A percentile compares a stretch with the other conserved stretches of the same genome.
These are phyloP conservation scores for Geotrichum histeridarum DNA, from an alignment of 1,139 yeast species.

Conservation along the genomic window DNA sequence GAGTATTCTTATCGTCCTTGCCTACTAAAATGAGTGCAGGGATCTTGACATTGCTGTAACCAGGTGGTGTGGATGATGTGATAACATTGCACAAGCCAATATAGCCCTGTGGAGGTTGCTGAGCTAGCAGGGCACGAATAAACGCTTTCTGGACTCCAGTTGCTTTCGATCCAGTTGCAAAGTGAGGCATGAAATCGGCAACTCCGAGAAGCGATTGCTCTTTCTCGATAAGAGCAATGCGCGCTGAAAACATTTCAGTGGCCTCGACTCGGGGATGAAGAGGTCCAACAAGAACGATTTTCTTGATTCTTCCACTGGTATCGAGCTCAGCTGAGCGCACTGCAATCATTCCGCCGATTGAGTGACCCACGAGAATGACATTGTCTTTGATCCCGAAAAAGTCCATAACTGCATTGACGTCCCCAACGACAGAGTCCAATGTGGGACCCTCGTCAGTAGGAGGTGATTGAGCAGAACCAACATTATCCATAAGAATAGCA, in stretches of 20 bases:
- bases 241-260: constrained; percentile 25
- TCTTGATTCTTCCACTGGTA: constrained; percentile 5
- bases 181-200: constrained; percentile 29
- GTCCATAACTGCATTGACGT: constrained; percentile 26
- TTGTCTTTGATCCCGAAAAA: constrained; percentile 23
- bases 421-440: constrained; percentile 28
- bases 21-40: constrained; percentile 31
- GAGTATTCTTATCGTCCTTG: constrained; percentile 31
- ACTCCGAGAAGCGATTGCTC: constrained; percentile 23
- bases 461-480: constrained; percentile 31
- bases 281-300: constrained; percentile 31
- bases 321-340: constrained; percentile 25
- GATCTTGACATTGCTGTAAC: constrained; percentile 24
- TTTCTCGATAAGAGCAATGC: constrained; percentile 24
- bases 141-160: constrained; percentile 27
- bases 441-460: constrained; percentile 19
- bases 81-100: constrained; percentile 34
- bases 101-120: constrained; percentile 31
- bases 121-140: constrained; percentile 30
- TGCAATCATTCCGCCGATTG: constrained; percentile 37
- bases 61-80: constrained; percentile 23
- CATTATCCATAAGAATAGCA: constrained; percentile 33
- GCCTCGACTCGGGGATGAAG: constrained; percentile 31
- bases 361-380: constrained; percentile 32
- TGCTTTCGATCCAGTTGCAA: constrained; percentile 31